A percentile compares a stretch with the other conserved stretches of the same genome.
These are phyloP conservation scores for Eimeria mitis DNA, from an alignment of 169 alveolate genomes.

Conservation along the genomic window DNA sequence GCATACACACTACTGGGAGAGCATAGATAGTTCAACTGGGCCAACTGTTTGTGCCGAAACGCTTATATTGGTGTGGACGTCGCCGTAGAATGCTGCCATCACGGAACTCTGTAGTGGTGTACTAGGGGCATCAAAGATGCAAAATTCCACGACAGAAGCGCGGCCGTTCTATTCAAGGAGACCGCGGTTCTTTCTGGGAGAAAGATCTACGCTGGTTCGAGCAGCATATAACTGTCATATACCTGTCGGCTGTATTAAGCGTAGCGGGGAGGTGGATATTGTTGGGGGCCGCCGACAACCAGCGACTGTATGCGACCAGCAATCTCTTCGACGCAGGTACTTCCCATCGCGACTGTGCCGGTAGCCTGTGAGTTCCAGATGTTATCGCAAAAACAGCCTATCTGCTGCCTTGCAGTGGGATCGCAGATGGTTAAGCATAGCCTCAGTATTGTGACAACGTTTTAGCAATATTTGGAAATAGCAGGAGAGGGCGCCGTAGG, in stretches of 20 bases:
- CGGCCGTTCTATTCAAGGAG: too few relatives aligned
- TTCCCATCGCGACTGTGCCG: not conserved
- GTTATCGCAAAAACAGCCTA: not conserved
- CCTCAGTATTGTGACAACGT: not conserved
- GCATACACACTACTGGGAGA: too few relatives aligned
- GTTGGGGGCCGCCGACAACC: not conserved
- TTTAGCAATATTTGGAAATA: not conserved
- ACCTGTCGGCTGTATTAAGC: not conserved
- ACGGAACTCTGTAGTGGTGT: too few relatives aligned
- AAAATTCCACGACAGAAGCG: too few relatives aligned
- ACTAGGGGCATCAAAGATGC: too few relatives aligned
- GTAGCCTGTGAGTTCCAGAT: not conserved
- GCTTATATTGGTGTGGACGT: too few relatives aligned
- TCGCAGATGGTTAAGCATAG: not conserved
- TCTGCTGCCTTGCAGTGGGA: not conserved
- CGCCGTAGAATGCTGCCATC: too few relatives aligned
- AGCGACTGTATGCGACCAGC: not conserved
- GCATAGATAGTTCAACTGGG: too few relatives aligned
- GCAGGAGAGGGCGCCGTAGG: not conserved
- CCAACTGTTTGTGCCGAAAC: too few relatives aligned
- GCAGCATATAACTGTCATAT: too few relatives aligned
- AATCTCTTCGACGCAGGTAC: not conserved
- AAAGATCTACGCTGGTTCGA: too few relatives aligned
- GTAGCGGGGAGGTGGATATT: not conserved
- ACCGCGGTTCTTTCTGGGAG: too few relatives aligned